phyloP scores from a whole-genome alignment of 2,329 filamentous ascomycete genomes.

The Triangularia setosa region DNA sequence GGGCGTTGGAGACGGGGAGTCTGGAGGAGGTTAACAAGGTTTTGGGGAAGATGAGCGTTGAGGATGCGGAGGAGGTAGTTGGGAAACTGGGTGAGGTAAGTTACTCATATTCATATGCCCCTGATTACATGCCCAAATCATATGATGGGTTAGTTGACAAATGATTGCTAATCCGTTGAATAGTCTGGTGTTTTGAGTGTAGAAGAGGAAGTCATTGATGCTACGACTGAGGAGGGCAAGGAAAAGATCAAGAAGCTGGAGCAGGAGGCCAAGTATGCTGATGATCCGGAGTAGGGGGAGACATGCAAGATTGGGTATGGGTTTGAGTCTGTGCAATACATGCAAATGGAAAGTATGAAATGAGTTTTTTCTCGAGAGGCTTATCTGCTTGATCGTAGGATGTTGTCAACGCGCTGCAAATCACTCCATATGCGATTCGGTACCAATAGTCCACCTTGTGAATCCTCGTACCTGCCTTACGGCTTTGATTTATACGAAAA shows the following conservation, averaged over 20 bases:
- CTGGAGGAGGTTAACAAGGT: constrained; percentile 86
- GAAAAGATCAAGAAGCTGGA: constrained; percentile 74
- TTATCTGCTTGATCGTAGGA: background rate
- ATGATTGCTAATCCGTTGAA: constrained; percentile 32
- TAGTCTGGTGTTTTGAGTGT: constrained; percentile 82
- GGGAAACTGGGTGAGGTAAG: constrained; percentile 65
- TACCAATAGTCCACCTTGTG: background rate
- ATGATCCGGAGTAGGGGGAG: constrained; percentile 23
- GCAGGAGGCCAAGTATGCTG: constrained; percentile 21
- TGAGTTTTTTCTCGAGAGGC: background rate
- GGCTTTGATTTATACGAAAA: too few species aligned
- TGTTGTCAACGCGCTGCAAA: background rate
- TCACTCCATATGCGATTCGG: background rate
- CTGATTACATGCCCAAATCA: too few species aligned
- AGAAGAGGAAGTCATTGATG: constrained; percentile 91
- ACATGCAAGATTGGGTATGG: background rate
- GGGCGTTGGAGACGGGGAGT: constrained; percentile 81
- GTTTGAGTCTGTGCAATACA: background rate
- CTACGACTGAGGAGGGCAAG: constrained; percentile 82
- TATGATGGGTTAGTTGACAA: background rate
- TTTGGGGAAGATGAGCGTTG: constrained; percentile 77
- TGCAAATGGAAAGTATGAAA: background rate
- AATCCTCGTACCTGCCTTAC: background rate
- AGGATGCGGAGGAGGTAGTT: constrained; percentile 78
- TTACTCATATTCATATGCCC: too few species aligned